A percentile compares a stretch with the other conserved stretches of the same genome.
Conservation (phyloP, 2,329 filamentous ascomycete genomes). For the Claviceps pazoutovae region DNA sequence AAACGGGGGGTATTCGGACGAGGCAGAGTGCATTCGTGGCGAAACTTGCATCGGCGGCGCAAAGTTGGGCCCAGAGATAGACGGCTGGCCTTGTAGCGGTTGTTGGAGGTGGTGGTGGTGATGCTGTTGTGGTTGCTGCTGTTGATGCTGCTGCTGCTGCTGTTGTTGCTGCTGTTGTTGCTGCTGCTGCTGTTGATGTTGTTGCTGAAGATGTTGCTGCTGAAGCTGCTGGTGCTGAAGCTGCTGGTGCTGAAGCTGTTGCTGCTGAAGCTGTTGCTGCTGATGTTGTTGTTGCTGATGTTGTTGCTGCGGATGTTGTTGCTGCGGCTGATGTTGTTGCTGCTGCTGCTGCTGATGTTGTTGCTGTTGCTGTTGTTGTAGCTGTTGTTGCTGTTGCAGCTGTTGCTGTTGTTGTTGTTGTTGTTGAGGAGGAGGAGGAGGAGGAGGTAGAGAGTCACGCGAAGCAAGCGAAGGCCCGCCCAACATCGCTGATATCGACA, state of each 20-base stretch:
- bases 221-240: conserved; percentile 13
- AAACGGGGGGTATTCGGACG: conserved; percentile 46
- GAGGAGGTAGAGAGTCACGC: conserved; percentile 26
- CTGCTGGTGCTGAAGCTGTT: conserved; percentile 28
- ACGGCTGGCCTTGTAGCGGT: conserved; percentile 25
- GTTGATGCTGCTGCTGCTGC: conserved; percentile 23
- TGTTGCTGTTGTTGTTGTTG: conserved; percentile 14
- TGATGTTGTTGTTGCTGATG: conserved; percentile 28
- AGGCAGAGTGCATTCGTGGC: conserved; percentile 38
- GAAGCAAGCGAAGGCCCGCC: conserved; percentile 33
- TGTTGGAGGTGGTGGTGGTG: conserved; percentile 29
- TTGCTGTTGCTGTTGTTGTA: conserved; percentile 19
- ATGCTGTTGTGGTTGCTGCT: no score
- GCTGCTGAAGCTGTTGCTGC: conserved; percentile 20
- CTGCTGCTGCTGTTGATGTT: conserved; percentile 26
- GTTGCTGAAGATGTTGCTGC: conserved; percentile 25
- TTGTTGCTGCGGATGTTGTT: conserved; percentile 19
- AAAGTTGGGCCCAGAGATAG: conserved; percentile 31
- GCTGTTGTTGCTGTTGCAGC: conserved; percentile 26
- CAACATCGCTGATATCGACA: conserved; percentile 49
- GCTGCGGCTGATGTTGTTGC: conserved; percentile 26
- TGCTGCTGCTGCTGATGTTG: conserved; percentile 21
- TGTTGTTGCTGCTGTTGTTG: conserved; percentile 25
- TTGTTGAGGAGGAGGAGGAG: conserved; percentile 15
- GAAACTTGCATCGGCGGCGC: conserved; percentile 38